These are phyloP conservation scores for Wickerhamiella sorbophila DNA, from an alignment of 805 yeast genomes.

Conservation along the genomic window DNA sequence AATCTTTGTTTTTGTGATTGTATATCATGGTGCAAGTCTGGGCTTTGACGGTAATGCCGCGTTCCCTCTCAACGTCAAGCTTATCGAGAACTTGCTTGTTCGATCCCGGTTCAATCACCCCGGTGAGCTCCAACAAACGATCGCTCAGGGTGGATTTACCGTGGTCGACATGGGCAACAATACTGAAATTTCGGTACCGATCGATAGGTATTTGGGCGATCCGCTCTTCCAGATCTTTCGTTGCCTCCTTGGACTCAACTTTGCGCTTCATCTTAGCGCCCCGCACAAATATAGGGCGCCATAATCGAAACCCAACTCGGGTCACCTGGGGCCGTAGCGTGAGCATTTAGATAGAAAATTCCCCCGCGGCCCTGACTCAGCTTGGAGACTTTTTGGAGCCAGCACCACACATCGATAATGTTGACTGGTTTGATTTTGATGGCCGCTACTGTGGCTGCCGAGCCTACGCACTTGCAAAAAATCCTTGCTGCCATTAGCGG, in stretches of 20 bases:
- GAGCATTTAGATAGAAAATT: not conserved
- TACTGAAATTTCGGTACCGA: constrained; percentile 78
- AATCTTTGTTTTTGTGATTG: constrained; percentile 51
- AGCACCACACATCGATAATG: no score
- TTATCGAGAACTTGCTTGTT: constrained; percentile 81
- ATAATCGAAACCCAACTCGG: not conserved
- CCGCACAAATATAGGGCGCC: not conserved
- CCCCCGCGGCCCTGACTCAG: not conserved
- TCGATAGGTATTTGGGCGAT: constrained; percentile 69
- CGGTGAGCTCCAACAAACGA: constrained; percentile 72
- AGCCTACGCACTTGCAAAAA: constrained; percentile 1
- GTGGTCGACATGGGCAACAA: constrained; percentile 93
- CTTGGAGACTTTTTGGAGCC: not conserved
- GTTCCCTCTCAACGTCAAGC: constrained; percentile 84
- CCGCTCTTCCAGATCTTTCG: constrained; percentile 28
- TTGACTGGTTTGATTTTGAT: not conserved
- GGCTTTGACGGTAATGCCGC: constrained; percentile 95
- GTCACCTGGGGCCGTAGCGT: not conserved
- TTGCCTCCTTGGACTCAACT: constrained; percentile 5
- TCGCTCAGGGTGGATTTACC: constrained; percentile 71
- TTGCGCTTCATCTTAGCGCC: constrained; percentile 1
- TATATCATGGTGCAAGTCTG: constrained; percentile 94
- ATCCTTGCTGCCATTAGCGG: constrained; percentile 7
- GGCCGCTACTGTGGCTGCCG: constrained; percentile 1
- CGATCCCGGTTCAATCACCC: constrained; percentile 62